These are phyloP conservation scores for Mycena metata DNA, from an alignment of 768 basidiomycete genomes.

Conservation along the genomic window DNA sequence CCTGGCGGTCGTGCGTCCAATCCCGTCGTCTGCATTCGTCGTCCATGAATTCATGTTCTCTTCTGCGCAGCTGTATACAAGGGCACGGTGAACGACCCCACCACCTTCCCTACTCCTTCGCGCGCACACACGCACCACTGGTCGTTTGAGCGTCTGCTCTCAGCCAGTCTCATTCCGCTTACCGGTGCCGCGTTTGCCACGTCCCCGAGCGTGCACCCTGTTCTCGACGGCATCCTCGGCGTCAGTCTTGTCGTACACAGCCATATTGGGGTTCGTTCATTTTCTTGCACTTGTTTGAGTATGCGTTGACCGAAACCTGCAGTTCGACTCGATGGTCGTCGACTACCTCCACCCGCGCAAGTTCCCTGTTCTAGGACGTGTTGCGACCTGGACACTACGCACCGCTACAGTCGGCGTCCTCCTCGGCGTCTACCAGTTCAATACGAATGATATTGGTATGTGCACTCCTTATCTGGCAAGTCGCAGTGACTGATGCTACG, in stretches of 20 bases:
- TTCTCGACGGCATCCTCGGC: constrained; percentile 91
- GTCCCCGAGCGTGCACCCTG: constrained; percentile 79
- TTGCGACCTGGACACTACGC: constrained; percentile 83
- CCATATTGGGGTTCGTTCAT: constrained; percentile 87
- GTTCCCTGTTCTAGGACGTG: constrained; percentile 84
- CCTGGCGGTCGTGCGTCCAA: constrained; percentile 75
- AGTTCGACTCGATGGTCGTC: constrained; percentile 84
- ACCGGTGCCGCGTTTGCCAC: constrained; percentile 90
- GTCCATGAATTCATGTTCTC: background rate
- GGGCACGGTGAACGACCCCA: constrained; percentile 97
- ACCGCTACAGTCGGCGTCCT: constrained; percentile 83
- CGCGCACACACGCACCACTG: constrained; percentile 89
- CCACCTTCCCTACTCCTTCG: constrained; percentile 86
- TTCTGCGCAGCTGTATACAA: constrained; percentile 76
- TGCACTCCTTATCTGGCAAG: constrained; percentile 36
- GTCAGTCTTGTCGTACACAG: constrained; percentile 92
- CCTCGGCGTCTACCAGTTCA: constrained; percentile 96
- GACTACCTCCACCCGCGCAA: constrained; percentile 97
- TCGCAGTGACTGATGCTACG: background rate
- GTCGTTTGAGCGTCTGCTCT: constrained; percentile 94
- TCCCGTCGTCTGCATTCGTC: constrained; percentile 36
- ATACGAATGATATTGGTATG: constrained; percentile 97
- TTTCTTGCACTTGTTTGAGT: background rate
- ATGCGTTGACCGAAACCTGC: background rate
- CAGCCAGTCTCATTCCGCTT: constrained; percentile 89